Conservation (phyloP, 768 basidiomycete genomes). For the Pleurotus pulmonarius region DNA sequence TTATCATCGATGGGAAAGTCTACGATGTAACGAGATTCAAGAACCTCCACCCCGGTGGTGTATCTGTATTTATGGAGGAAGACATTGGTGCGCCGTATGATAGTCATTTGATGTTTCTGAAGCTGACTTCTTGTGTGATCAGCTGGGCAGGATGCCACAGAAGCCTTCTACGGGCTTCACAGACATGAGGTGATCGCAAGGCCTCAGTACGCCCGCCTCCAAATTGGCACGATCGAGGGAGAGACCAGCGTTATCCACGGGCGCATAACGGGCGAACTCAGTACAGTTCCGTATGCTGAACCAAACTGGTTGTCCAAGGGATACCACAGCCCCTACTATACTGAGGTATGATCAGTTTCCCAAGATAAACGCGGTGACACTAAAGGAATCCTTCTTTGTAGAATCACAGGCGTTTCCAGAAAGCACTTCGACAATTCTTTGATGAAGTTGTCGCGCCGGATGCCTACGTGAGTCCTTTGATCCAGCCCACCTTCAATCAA, state of each 20-base stretch:
- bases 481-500: constrained; percentile 15
- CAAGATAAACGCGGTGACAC: no score
- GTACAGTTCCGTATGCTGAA: constrained; percentile 75
- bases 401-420: constrained; percentile 56
- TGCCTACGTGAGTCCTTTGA: constrained; percentile 21
- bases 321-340: constrained; percentile 73
- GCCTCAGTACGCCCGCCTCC: constrained; percentile 62
- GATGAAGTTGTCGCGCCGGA: constrained; percentile 61
- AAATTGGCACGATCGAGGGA: constrained; percentile 60
- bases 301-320: constrained; percentile 68
- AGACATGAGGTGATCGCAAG: constrained; percentile 63
- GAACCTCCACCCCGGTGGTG: constrained; percentile 79
- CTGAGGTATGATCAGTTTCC: constrained; percentile 38
- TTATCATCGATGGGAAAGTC: constrained; percentile 80
- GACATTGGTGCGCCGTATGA: constrained; percentile 56
- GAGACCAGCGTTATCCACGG: constrained; percentile 48
- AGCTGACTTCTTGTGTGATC: background rate
- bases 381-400: constrained; percentile 16
- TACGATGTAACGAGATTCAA: constrained; percentile 80
- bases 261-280: constrained; percentile 48
- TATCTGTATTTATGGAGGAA: constrained; percentile 64
- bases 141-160: constrained; percentile 79
- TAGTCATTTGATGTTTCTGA: background rate
- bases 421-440: constrained; percentile 57
- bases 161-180: constrained; percentile 77